phyloP scores from a whole-genome alignment of 306 rosid genomes.

The Begonia masoniana region DNA sequence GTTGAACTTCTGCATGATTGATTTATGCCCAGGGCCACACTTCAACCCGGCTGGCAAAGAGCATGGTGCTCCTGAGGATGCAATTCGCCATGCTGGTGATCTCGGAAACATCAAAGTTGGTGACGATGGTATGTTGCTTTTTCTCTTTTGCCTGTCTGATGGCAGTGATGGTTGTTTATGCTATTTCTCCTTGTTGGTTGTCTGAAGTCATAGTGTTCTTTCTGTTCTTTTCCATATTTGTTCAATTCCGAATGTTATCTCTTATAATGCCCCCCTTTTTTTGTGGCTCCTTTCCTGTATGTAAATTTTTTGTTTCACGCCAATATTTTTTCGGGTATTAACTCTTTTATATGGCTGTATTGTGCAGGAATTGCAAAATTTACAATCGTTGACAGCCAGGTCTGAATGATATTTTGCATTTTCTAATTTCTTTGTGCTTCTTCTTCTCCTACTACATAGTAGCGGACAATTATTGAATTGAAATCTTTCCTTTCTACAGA shows the following conservation, averaged over 20 bases:
- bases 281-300: background rate
- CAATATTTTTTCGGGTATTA: background rate
- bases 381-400: conserved; percentile 62
- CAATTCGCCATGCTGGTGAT: conserved; percentile 86
- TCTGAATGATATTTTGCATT: conserved; percentile 18
- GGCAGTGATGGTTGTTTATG: background rate
- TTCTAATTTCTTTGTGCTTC: conserved; percentile 1
- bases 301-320: background rate
- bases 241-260: background rate
- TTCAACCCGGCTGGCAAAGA: conserved; percentile 67
- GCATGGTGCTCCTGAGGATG: conserved; percentile 86
- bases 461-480: background rate
- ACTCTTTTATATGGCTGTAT: conserved; percentile 15
- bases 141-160: background rate
- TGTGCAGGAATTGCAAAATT: conserved; percentile 54
- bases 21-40: conserved; percentile 49
- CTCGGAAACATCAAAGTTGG: conserved; percentile 78
- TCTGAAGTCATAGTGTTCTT: no score
- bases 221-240: no score
- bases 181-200: background rate
- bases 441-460: background rate
- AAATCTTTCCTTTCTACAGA: conserved; percentile 29
- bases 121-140: conserved; percentile 48
- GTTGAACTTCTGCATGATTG: no score
- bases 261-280: background rate